Evolutionary conservation across 2,329 filamentous ascomycete species (phyloP).

Genomic region (Pseudophaeomoniella oleicola): DNA sequence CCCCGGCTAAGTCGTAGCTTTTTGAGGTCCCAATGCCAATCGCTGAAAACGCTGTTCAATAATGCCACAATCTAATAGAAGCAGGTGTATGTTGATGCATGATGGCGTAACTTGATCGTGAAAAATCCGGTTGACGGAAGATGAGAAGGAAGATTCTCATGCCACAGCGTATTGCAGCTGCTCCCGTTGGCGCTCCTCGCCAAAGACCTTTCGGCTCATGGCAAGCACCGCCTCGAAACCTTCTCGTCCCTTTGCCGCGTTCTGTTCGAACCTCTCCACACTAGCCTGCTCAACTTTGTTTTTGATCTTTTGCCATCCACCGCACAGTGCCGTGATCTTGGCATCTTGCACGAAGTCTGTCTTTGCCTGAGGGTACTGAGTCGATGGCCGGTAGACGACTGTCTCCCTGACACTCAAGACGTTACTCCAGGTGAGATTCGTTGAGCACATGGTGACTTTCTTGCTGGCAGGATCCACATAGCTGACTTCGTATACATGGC

Average conservation of each 20-base stretch:
- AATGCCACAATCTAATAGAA: neutral
- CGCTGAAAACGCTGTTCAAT: neutral
- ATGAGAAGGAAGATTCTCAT: constrained; percentile 3
- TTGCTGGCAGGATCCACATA: constrained; percentile 76
- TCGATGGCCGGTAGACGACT: constrained; percentile 62
- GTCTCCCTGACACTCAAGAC: constrained; percentile 87
- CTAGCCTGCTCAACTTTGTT: constrained; percentile 90
- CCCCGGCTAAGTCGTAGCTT: no score
- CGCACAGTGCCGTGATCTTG: constrained; percentile 83
- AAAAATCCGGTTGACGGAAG: neutral
- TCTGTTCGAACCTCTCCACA: constrained; percentile 79
- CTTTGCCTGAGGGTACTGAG: constrained; percentile 31
- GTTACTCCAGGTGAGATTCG: constrained; percentile 87
- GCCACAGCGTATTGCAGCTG: constrained; percentile 5
- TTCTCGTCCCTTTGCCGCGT: constrained; percentile 77
- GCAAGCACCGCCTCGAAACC: constrained; percentile 90
- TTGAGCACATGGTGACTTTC: constrained; percentile 91
- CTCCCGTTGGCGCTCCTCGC: constrained; percentile 63
- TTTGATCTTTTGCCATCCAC: constrained; percentile 94
- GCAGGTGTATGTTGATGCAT: neutral
- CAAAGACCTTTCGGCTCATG: constrained; percentile 83
- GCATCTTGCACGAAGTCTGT: constrained; percentile 84
- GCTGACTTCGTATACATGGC: constrained; percentile 85
- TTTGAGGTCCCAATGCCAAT: no score
- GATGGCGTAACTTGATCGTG: neutral